A percentile compares a stretch with the other conserved stretches of the same genome.
phyloP scores from a whole-genome alignment of 805 yeast genomes.

The Kregervanrija fluxuum region DNA sequence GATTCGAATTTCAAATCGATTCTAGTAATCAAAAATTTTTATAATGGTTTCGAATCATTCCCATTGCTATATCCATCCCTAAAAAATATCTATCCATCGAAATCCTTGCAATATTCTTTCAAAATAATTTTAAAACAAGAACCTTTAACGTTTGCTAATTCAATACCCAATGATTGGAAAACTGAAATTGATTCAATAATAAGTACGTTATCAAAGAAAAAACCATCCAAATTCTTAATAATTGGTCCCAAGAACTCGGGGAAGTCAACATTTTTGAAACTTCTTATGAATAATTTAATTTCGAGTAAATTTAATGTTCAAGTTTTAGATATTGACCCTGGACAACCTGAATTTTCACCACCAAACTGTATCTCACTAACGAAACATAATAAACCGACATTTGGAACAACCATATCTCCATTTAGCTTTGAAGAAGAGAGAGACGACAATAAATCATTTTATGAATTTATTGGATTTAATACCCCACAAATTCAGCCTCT shows the following conservation, averaged over 20 bases:
- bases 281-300: slow-evolving; percentile 44
- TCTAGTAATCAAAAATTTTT: slow-evolving; percentile 28
- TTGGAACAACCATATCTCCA: slow-evolving; percentile 29
- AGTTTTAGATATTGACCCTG: slow-evolving; percentile 79
- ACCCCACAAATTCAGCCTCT: slow-evolving; percentile 64
- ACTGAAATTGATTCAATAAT: slow-evolving; percentile 10
- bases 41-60: slow-evolving; percentile 39
- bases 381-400: slow-evolving; percentile 23
- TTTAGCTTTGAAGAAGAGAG: slow-evolving; percentile 22
- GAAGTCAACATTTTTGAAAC: slow-evolving; percentile 62
- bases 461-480: slow-evolving; percentile 49
- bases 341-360: slow-evolving; percentile 71
- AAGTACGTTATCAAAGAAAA: slow-evolving; percentile 5
- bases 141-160: slow-evolving; percentile 23
- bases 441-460: slow-evolving; percentile 12
- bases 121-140: slow-evolving; percentile 20
- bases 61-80: slow-evolving; percentile 38
- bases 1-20: slow-evolving; percentile 36
- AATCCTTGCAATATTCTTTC: slow-evolving; percentile 31
- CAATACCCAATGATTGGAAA: slow-evolving; percentile 23
- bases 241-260: slow-evolving; percentile 75
- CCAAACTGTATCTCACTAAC: slow-evolving; percentile 67
- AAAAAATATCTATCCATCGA: slow-evolving; percentile 32
- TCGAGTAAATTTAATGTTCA: slow-evolving; percentile 26
- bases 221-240: slow-evolving; percentile 29